Conservation (phyloP, 2,329 filamentous ascomycete species). For the Epichloe sylvatica region DNA sequence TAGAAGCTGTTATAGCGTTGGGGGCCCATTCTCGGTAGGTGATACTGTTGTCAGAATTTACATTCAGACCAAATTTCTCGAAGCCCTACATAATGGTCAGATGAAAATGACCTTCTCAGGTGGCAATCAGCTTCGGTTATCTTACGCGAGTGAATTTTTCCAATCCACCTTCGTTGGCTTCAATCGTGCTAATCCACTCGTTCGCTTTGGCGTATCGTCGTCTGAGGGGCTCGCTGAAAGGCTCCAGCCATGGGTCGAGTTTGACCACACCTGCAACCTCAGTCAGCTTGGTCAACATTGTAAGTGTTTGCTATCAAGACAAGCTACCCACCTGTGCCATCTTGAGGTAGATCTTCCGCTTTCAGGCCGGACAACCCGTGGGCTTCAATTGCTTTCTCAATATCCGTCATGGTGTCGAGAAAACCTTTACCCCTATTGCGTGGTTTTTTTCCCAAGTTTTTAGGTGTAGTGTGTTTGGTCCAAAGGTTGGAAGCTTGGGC, state of each 20-base stretch:
- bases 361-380: slow-evolving; percentile 19
- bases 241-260: slow-evolving; percentile 79
- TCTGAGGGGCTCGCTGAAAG: slow-evolving; percentile 66
- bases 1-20: slow-evolving; percentile 67
- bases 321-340: slow-evolving; percentile 52
- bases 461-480: neutral
- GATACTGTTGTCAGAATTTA: slow-evolving; percentile 70
- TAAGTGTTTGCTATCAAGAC: neutral
- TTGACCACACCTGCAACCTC: slow-evolving; percentile 56
- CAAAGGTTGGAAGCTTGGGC: neutral
- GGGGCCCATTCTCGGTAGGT: slow-evolving; percentile 93
- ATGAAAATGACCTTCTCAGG: neutral
- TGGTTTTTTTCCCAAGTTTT: neutral
- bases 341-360: slow-evolving; percentile 42
- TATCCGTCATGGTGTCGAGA: slow-evolving; percentile 3
- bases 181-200: slow-evolving; percentile 73
- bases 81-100: slow-evolving; percentile 47
- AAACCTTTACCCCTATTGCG: neutral
- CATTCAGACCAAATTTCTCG: slow-evolving; percentile 76
- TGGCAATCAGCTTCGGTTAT: slow-evolving; percentile 1
- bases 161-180: slow-evolving; percentile 73
- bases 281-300: slow-evolving; percentile 4
- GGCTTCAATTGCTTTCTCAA: slow-evolving; percentile 2
- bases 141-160: slow-evolving; percentile 78
- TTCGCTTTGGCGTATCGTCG: slow-evolving; percentile 67